Evolutionary conservation across 1,284 basidiomycete species (phyloP).

Genomic region (Malassezia psittaci): DNA sequence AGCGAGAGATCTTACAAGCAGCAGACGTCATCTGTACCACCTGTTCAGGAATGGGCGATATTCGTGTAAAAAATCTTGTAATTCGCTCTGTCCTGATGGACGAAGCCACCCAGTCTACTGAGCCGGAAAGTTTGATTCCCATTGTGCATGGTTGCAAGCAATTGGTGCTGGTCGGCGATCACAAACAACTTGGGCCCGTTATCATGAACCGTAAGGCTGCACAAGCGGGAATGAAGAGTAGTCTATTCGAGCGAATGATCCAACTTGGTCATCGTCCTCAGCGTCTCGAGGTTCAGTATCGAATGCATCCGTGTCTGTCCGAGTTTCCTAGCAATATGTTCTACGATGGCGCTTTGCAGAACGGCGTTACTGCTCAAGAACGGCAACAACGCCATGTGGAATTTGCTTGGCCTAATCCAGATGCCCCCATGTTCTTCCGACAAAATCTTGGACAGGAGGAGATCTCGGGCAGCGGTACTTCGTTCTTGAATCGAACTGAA

Average conservation of each 20-base stretch:
- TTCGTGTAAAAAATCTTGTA: slow-evolving; percentile 86
- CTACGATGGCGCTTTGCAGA: slow-evolving; percentile 97
- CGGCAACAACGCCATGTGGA: slow-evolving; percentile 92
- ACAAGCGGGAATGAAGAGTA: slow-evolving; percentile 88
- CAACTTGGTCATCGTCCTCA: slow-evolving; percentile 91
- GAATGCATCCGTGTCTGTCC: slow-evolving; percentile 98
- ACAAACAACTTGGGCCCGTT: slow-evolving; percentile 91
- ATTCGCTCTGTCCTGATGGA: slow-evolving; percentile 97
- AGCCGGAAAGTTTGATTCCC: slow-evolving; percentile 99
- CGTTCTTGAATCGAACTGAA: slow-evolving; percentile 96
- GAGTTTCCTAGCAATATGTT: slow-evolving; percentile 99
- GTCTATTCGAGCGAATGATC: slow-evolving; percentile 92
- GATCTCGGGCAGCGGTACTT: slow-evolving; percentile 94
- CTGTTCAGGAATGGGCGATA: slow-evolving; percentile 94
- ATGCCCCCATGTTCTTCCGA: slow-evolving; percentile 99
- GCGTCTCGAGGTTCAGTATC: slow-evolving; percentile 96
- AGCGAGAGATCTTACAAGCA: slow-evolving; percentile 87
- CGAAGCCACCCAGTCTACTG: slow-evolving; percentile 95
- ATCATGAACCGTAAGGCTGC: slow-evolving; percentile 99
- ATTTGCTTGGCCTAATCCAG: slow-evolving; percentile 97
- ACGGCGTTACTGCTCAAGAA: slow-evolving; percentile 97
- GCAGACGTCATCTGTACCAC: slow-evolving; percentile 99
- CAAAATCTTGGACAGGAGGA: slow-evolving; percentile 98
- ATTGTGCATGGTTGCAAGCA: slow-evolving; percentile 97
- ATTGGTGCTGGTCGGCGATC: slow-evolving; percentile 89